Evolutionary conservation across 2,329 filamentous ascomycete genomes (phyloP), one percentile per base, ranked within the genome.

Genomic region (Sordariomycetes sp.): DNA sequence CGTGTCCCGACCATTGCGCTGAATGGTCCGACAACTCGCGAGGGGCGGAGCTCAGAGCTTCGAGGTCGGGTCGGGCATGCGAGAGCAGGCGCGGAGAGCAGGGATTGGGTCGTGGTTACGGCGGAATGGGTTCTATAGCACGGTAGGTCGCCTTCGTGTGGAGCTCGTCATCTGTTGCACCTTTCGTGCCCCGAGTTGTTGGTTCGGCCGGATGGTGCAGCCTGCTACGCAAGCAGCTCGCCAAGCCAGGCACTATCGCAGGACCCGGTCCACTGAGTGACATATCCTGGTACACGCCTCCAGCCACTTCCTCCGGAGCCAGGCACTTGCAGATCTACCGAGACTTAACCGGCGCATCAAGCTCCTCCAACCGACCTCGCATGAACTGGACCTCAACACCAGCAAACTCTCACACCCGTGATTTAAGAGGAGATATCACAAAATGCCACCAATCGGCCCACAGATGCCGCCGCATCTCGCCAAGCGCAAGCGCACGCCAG

Each of bases 391-490:
- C 15, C n/a, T 45, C 20, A 39, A 13, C 36, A 39, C 12, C 36
- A 39, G 12, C 45, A 50, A 20, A 10, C 20, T 24, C 12, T 20
- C n/a, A 50, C 1, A 50, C 20, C 45, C 45, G 8, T 20, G 22
- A 50, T 22, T 22, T 22, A 24, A 6, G 13, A 5, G 10, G n/a
- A 50, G 10, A 50, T 24, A 3, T 22, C 36, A 74, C 73, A 64
- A 45, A 25, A 89, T 89, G 85, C 74, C 84, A 55, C 82, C 81
- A 36, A 84, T 89, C 65, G 86, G 87, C 5, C 87, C 88, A 15
- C 76, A 84, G 60, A 69, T 90, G 25, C 87, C 88, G 13, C 77
- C 86, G 4, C 82, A 87, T 60, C 76, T 86, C 50, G 66, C 80
- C 36, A 85, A 85, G 68, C 77, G 82, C 64, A 85, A 84, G 64